Conservation (phyloP, 495 filamentous ascomycete species). For the Aspergillus mulundensis region DNA sequence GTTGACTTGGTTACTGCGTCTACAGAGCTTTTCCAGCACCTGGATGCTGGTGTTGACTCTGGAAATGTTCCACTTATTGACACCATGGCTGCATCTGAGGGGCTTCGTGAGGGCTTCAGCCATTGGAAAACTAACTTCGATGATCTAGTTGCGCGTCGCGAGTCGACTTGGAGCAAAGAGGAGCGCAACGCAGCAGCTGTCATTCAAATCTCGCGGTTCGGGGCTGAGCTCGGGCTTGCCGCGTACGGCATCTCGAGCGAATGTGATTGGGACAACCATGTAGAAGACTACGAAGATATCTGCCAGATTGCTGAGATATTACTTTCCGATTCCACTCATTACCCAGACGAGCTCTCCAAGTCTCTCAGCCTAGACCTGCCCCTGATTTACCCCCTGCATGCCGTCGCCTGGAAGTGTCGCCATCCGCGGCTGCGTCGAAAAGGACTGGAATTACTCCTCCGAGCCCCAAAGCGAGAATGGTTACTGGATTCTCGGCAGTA, state of each 20-base stretch:
- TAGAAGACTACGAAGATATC: slow-evolving; percentile 10
- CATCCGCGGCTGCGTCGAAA: slow-evolving; percentile 17
- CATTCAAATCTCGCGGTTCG: slow-evolving; percentile 12
- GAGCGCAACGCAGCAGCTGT: slow-evolving; percentile 11
- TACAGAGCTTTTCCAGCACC: not conserved
- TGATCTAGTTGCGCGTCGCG: slow-evolving; percentile 11
- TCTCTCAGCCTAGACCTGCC: slow-evolving; percentile 15
- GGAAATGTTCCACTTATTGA: not conserved
- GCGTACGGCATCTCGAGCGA: slow-evolving; percentile 7
- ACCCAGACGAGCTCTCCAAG: not conserved
- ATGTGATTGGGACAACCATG: slow-evolving; percentile 15
- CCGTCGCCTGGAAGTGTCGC: slow-evolving; percentile 21
- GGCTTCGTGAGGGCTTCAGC: not conserved
- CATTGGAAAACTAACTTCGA: slow-evolving; percentile 20
- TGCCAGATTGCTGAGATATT: slow-evolving; percentile 8
- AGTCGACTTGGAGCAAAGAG: slow-evolving; percentile 9
- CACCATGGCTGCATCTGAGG: not conserved
- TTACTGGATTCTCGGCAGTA: slow-evolving; percentile 13
- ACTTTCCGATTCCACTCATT: not conserved
- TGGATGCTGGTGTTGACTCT: not conserved
- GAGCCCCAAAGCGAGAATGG: slow-evolving; percentile 13
- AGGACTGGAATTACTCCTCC: slow-evolving; percentile 13
- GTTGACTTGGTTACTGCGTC: slow-evolving; percentile 17
- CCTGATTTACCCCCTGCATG: slow-evolving; percentile 18
- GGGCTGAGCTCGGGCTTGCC: slow-evolving; percentile 4